Conservation (phyloP, 1,284 basidiomycete genomes). For the Trichosporon sp. region DNA sequence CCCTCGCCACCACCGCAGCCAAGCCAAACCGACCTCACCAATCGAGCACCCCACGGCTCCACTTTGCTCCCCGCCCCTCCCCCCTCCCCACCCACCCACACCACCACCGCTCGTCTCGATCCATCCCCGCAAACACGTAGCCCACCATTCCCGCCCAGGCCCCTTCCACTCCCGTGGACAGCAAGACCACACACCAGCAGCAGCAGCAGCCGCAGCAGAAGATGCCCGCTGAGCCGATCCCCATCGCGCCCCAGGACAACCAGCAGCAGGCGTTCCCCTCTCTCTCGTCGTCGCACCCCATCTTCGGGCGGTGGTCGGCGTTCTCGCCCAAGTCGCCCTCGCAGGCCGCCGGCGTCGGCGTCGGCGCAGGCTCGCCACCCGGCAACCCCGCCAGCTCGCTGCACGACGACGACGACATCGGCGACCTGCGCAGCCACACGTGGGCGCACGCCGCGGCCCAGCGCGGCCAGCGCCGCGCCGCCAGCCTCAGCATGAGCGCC, state of each 20-base stretch:
- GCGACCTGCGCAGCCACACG: conserved; percentile 26
- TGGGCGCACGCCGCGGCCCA: conserved; percentile 28
- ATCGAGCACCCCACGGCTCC: neutral
- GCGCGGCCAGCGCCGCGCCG: conserved; percentile 28
- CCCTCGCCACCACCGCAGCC: neutral
- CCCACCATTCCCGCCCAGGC: neutral
- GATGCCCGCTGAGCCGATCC: conserved; percentile 3
- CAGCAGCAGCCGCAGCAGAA: neutral
- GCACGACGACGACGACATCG: conserved; percentile 23
- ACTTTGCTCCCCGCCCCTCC: neutral
- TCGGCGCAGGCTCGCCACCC: neutral
- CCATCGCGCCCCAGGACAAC: neutral
- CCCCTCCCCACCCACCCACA: neutral
- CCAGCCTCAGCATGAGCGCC: conserved; percentile 28
- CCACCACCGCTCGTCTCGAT: neutral
- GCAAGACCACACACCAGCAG: neutral
- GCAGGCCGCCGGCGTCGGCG: neutral
- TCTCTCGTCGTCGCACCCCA: neutral
- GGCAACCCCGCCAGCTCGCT: neutral
- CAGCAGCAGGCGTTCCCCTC: neutral
- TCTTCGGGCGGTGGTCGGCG: neutral
- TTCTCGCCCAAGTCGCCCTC: neutral
- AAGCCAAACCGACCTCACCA: neutral
- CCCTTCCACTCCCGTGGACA: neutral
- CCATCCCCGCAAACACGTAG: neutral